Conservation (phyloP, 176 grass and related monocot genomes). For the Musa schizocarpa region DNA sequence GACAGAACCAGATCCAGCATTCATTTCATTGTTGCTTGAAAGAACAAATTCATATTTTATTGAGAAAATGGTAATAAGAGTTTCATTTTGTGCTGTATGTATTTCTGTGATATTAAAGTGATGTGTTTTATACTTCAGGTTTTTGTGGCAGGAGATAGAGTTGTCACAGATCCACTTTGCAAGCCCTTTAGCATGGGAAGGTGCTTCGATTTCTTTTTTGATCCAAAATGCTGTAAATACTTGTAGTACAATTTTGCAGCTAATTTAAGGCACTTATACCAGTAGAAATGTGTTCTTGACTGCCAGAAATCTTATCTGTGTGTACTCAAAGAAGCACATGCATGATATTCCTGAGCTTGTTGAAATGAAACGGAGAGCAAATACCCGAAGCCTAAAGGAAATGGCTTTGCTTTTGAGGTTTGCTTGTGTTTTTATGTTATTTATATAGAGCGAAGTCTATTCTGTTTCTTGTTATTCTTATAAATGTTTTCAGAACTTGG, state of each 20-base stretch:
- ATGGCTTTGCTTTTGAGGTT: conserved; percentile 98
- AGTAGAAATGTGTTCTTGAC: neutral
- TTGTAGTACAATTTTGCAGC: neutral
- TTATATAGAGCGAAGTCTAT: neutral
- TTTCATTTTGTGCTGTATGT: conserved; percentile 20
- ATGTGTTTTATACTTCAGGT: conserved; percentile 40
- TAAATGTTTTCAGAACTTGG: neutral
- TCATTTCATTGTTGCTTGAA: conserved; percentile 79
- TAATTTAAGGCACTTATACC: neutral
- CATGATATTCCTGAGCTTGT: conserved; percentile 73
- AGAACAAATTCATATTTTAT: conserved; percentile 54
- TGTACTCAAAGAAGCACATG: conserved; percentile 99
- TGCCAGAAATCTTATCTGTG: conserved; percentile 85
- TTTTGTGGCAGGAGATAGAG: conserved; percentile 92
- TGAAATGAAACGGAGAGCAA: conserved; percentile 92
- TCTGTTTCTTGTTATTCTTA: no score
- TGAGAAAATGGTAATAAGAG: conserved; percentile 67
- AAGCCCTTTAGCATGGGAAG: conserved; percentile 99
- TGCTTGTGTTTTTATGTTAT: conserved; percentile 11
- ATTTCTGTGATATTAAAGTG: conserved; percentile 18
- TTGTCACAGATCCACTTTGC: conserved; percentile 86
- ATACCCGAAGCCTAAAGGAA: conserved; percentile 97
- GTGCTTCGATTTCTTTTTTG: conserved; percentile 25
- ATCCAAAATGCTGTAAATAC: neutral
- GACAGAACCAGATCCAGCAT: conserved; percentile 90